Conservation (phyloP, 2,329 filamentous ascomycete genomes). For the Rhynchosporium secalis region DNA sequence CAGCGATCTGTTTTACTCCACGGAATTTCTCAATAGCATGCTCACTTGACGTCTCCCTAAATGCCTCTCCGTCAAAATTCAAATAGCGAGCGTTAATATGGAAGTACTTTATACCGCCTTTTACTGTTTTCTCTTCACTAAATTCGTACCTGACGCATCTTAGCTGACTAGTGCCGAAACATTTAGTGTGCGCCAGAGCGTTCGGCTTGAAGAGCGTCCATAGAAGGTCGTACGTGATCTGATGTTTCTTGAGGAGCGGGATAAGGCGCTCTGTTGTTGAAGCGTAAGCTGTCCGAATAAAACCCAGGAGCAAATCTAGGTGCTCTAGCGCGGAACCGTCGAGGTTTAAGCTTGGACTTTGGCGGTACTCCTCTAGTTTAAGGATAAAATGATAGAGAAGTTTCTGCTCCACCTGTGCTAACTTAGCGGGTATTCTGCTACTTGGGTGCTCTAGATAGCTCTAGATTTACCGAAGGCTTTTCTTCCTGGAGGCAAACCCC, state of each 20-base stretch:
- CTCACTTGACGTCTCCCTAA: conserved; percentile 34
- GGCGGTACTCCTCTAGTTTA: conserved; percentile 19
- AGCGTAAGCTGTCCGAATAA: conserved; percentile 25
- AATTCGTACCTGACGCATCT: conserved; percentile 31
- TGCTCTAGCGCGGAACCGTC: conserved; percentile 15
- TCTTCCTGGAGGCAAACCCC: conserved; percentile 37
- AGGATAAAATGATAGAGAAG: conserved; percentile 24
- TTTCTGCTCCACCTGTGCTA: conserved; percentile 21
- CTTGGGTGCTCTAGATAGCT: not conserved
- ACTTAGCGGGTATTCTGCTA: conserved; percentile 15
- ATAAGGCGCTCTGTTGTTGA: conserved; percentile 17
- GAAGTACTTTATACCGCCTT: conserved; percentile 22
- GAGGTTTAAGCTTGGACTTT: conserved; percentile 3
- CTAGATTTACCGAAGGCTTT: conserved; percentile 22
- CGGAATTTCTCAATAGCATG: conserved; percentile 25
- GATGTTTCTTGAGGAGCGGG: conserved; percentile 33
- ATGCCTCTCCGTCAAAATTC: conserved; percentile 36
- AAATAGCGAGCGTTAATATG: conserved; percentile 24
- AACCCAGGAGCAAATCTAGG: conserved; percentile 24
- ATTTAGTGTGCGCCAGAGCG: conserved; percentile 35
- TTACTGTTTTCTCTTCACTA: conserved; percentile 28
- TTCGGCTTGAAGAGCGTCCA: conserved; percentile 42
- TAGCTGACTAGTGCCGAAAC: conserved; percentile 26
- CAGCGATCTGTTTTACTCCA: conserved; percentile 30
- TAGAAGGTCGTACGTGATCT: conserved; percentile 43